A percentile compares a stretch with the other conserved stretches of the same genome.
These are phyloP conservation scores for Marasmius sp. DNA, from an alignment of 1,284 basidiomycete species.

Conservation along the genomic window DNA sequence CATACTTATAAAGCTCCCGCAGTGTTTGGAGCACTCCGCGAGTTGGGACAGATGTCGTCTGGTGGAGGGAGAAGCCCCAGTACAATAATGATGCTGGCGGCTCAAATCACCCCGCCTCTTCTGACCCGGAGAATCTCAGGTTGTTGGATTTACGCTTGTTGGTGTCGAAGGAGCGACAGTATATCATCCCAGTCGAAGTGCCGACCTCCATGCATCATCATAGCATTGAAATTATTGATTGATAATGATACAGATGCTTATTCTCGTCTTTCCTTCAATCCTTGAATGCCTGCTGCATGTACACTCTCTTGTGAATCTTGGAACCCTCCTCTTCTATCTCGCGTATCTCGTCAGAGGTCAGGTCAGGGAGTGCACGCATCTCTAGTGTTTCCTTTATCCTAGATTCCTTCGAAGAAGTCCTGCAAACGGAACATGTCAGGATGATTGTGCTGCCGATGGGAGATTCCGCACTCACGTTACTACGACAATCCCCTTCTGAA, in stretches of 20 bases:
- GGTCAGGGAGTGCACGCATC: slow-evolving; percentile 35
- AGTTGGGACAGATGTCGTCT: too few relatives aligned
- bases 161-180: too few relatives aligned
- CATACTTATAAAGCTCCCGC: not conserved
- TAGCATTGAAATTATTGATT: not conserved
- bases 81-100: too few relatives aligned
- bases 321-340: slow-evolving; percentile 44
- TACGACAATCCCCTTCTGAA: slow-evolving; percentile 42
- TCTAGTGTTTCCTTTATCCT: slow-evolving; percentile 50
- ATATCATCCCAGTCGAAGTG: too few relatives aligned
- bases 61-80: too few relatives aligned
- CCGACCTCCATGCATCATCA: too few relatives aligned
- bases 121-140: too few relatives aligned
- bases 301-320: slow-evolving; percentile 37
- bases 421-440: slow-evolving; percentile 12
- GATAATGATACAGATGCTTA: not conserved
- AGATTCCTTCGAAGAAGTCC: slow-evolving; percentile 48
- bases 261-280: not conserved
- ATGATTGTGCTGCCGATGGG: not conserved
- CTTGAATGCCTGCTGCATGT: slow-evolving; percentile 18
- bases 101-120: too few relatives aligned
- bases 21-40: not conserved
- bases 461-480: slow-evolving; percentile 48
- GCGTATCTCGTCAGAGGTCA: slow-evolving; percentile 44
- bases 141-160: too few relatives aligned